phyloP scores from a whole-genome alignment of 176 grass and related monocot species.

The Carex pumila region DNA sequence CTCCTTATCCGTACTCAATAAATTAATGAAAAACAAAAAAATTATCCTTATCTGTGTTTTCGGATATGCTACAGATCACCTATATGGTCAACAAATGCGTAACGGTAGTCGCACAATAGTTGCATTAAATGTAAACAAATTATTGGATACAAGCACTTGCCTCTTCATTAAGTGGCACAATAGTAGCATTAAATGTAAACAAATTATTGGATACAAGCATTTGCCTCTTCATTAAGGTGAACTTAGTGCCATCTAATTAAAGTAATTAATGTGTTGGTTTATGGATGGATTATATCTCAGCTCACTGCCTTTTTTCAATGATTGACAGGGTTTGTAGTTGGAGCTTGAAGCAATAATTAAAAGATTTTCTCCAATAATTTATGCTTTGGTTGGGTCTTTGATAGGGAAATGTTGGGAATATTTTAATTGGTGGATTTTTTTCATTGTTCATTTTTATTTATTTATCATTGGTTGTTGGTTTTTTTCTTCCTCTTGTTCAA shows the following conservation, averaged over 20 bases:
- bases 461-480: background rate
- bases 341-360: conserved; percentile 14
- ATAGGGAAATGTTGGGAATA: background rate
- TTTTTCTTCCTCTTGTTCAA: background rate
- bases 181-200: background rate
- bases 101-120: conserved; percentile 1
- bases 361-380: background rate
- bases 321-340: background rate
- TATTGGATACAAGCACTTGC: conserved; percentile 13
- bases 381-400: background rate
- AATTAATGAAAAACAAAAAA: too few relatives aligned
- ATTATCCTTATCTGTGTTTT: too few relatives aligned
- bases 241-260: background rate
- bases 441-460: background rate
- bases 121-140: background rate
- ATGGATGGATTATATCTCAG: background rate
- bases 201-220: conserved; percentile 9
- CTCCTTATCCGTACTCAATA: too few relatives aligned
- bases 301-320: background rate
- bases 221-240: conserved; percentile 13
- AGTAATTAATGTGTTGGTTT: background rate
- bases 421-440: background rate
- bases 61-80: background rate
- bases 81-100: background rate
- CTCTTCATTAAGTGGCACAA: conserved; percentile 15